Conservation (phyloP, 2,329 filamentous ascomycete genomes). For the Talaromyces atroroseus region DNA sequence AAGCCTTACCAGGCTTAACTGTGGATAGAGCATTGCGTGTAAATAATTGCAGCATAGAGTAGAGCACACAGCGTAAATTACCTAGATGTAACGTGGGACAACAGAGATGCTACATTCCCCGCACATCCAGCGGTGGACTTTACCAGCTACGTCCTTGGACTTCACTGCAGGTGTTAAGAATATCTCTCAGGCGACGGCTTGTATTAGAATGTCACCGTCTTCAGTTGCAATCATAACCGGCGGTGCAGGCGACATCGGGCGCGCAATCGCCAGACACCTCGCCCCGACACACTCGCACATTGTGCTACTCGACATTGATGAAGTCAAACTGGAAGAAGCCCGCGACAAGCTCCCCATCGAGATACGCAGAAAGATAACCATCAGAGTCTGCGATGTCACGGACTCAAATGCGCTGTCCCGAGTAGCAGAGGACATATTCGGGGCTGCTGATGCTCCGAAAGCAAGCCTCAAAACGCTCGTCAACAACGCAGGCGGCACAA, state of each 20-base stretch:
- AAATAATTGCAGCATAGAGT: neutral
- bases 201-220: neutral
- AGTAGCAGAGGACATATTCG: conserved; percentile 11
- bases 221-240: conserved; percentile 23
- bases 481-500: conserved; percentile 25
- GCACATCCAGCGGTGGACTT: too few relatives aligned
- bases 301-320: conserved; percentile 20
- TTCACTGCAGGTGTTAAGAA: too few relatives aligned
- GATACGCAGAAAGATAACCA: conserved; percentile 13
- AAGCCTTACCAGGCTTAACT: neutral
- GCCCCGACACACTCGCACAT: conserved; percentile 19
- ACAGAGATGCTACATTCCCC: too few relatives aligned
- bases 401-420: conserved; percentile 16
- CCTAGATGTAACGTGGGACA: too few relatives aligned
- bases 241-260: conserved; percentile 23
- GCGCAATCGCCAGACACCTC: conserved; percentile 21
- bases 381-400: conserved; percentile 21
- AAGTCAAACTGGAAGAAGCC: conserved; percentile 13
- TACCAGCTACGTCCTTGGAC: too few relatives aligned
- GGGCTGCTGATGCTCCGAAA: neutral
- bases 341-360: conserved; percentile 14
- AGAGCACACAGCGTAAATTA: neutral
- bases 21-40: neutral
- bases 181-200: too few relatives aligned
- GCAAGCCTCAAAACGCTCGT: conserved; percentile 20